These are phyloP conservation scores for Ricinus communis DNA, from an alignment of 345 rosid genomes.

Conservation along the genomic window DNA sequence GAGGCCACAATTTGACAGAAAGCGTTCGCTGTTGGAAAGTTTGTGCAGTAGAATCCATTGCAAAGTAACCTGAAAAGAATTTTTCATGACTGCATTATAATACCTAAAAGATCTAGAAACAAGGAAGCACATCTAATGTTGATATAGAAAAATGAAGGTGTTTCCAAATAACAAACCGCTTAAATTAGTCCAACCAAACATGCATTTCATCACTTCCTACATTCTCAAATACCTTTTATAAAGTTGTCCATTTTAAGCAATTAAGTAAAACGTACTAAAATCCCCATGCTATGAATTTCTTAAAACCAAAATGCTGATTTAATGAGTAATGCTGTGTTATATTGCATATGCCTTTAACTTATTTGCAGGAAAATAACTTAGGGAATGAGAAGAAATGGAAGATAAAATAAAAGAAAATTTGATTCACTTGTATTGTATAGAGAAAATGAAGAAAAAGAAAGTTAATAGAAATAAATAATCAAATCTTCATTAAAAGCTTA, in stretches of 20 bases:
- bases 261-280: neutral
- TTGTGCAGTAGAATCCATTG: conserved; percentile 52
- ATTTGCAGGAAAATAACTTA: too few species aligned
- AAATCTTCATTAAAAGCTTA: too few species aligned
- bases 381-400: too few species aligned
- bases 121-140: neutral
- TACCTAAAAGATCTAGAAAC: neutral
- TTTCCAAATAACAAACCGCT: neutral
- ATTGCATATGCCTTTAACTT: too few species aligned
- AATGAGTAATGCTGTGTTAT: too few species aligned
- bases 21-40: conserved; percentile 51
- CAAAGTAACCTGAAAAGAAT: conserved; percentile 36
- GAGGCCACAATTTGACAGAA: conserved; percentile 89
- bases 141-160: neutral
- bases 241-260: neutral
- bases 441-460: too few species aligned
- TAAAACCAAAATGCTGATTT: neutral
- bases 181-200: neutral
- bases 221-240: neutral
- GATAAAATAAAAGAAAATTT: too few species aligned
- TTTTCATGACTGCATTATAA: conserved; percentile 5
- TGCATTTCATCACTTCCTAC: neutral
- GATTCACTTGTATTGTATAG: too few species aligned
- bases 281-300: neutral
- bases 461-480: too few species aligned